Conservation (phyloP, 768 basidiomycete species). For the Suillus occidentalis region DNA sequence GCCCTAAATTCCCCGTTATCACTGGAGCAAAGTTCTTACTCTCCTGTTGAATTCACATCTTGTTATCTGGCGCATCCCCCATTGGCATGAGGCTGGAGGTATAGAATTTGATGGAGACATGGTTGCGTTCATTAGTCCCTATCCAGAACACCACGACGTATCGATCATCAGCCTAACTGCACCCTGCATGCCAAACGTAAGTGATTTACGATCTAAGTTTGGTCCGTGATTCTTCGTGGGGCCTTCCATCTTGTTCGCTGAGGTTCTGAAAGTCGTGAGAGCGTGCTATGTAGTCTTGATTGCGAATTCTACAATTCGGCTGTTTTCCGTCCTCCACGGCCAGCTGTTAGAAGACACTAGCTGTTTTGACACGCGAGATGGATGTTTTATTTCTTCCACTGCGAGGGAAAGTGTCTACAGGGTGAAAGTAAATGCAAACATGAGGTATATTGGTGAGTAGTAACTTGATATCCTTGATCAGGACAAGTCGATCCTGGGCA, state of each 20-base stretch:
- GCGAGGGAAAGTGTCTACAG: not conserved
- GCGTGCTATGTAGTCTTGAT: not conserved
- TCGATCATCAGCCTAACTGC: not conserved
- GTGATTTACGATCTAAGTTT: not conserved
- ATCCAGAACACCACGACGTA: conserved; percentile 1
- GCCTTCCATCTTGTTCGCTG: not conserved
- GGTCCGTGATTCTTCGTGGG: not conserved
- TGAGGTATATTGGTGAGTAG: not conserved
- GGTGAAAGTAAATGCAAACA: not conserved
- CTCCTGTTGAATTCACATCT: not conserved
- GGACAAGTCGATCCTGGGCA: not conserved
- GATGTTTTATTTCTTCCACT: not conserved
- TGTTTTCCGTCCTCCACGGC: not conserved
- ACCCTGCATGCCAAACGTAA: conserved; percentile 1
- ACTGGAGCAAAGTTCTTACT: not conserved
- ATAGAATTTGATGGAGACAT: not conserved
- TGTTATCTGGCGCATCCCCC: not conserved
- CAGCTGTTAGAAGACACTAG: not conserved
- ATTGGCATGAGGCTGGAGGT: not conserved
- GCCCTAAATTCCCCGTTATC: not conserved
- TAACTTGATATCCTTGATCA: not conserved
- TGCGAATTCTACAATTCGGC: not conserved
- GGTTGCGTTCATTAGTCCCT: not conserved
- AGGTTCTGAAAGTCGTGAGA: conserved; percentile 1
- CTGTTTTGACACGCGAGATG: not conserved